Conservation (phyloP, 108 stramenopile genomes). For the Ochromonas danica region DNA sequence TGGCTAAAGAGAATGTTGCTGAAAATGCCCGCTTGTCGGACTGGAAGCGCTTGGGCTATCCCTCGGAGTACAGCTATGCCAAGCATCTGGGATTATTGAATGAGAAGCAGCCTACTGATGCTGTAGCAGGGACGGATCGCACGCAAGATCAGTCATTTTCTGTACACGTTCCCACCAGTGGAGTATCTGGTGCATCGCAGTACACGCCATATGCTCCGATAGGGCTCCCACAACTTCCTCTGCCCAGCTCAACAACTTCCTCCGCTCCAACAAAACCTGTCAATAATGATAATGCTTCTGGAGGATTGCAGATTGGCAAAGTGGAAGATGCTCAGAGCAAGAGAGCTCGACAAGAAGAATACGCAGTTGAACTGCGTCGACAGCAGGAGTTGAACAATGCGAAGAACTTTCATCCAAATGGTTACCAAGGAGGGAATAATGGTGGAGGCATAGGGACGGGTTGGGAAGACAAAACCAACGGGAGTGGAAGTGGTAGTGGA, state of each 20-base stretch:
- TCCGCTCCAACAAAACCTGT: too few relatives aligned
- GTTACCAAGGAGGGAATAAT: too few relatives aligned
- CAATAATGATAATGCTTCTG: not conserved
- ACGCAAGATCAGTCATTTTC: not conserved
- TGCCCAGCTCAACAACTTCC: too few relatives aligned
- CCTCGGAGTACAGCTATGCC: not conserved
- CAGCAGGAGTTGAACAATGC: too few relatives aligned
- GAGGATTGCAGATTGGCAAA: not conserved
- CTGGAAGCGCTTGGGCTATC: not conserved
- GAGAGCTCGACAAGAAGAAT: not conserved
- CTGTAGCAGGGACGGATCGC: not conserved
- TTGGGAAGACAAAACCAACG: too few relatives aligned
- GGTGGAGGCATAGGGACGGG: too few relatives aligned
- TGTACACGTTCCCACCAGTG: too few relatives aligned
- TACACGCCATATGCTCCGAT: too few relatives aligned
- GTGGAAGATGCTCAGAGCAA: not conserved
- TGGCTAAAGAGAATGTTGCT: not conserved
- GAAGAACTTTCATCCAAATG: too few relatives aligned
- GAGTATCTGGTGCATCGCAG: too few relatives aligned
- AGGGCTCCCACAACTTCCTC: not conserved
- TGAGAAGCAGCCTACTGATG: not conserved
- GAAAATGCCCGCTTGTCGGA: not conserved
- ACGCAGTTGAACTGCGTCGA: not conserved
- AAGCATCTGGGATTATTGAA: not conserved
- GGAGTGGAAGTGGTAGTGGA: too few relatives aligned